phyloP scores from a whole-genome alignment of 2,329 filamentous ascomycete species.

The Anthostomella pinea region DNA sequence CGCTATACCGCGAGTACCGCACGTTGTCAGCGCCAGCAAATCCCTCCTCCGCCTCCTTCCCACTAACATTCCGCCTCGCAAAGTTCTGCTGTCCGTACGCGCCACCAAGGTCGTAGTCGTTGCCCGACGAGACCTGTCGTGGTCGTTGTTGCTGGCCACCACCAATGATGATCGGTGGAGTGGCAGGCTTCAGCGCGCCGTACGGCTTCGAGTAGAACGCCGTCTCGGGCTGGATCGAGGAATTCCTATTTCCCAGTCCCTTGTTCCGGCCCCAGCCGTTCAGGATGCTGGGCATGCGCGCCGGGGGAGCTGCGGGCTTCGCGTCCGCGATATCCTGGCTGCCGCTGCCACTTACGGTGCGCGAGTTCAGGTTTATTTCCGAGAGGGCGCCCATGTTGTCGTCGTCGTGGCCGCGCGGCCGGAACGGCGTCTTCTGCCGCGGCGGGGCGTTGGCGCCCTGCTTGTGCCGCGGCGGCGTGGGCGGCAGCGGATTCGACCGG shows the following conservation, averaged over 20 bases:
- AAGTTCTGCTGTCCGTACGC: conserved; percentile 29
- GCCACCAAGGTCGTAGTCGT: conserved; percentile 45
- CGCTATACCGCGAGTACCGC: conserved; percentile 26
- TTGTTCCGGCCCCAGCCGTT: conserved; percentile 4
- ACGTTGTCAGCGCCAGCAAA: conserved; percentile 37
- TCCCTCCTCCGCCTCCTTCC: conserved; percentile 72
- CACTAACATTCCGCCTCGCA: conserved; percentile 62
- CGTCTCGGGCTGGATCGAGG: conserved; percentile 49
- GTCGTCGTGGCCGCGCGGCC: conserved; percentile 12
- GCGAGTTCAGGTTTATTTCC: conserved; percentile 45
- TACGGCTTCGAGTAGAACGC: conserved; percentile 56
- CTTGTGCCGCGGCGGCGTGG: conserved; percentile 15
- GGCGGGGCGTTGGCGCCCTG: conserved; percentile 6
- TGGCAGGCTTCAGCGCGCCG: conserved; percentile 52
- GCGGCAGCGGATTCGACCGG: conserved; percentile 42
- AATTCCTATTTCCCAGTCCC: conserved; percentile 31
- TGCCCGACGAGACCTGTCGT: conserved; percentile 59
- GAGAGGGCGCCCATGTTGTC: conserved; percentile 34
- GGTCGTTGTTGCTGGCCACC: too few species aligned
- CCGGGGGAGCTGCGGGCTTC: conserved; percentile 19
- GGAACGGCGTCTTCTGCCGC: conserved; percentile 32
- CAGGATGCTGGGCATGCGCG: conserved; percentile 10
- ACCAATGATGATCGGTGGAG: conserved; percentile 53
- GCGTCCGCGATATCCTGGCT: conserved; percentile 47
- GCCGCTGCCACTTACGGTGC: conserved; percentile 40